A percentile compares a stretch with the other conserved stretches of the same genome.
Conservation (phyloP, 2,329 filamentous ascomycete genomes). For the Xylaria sp. region DNA sequence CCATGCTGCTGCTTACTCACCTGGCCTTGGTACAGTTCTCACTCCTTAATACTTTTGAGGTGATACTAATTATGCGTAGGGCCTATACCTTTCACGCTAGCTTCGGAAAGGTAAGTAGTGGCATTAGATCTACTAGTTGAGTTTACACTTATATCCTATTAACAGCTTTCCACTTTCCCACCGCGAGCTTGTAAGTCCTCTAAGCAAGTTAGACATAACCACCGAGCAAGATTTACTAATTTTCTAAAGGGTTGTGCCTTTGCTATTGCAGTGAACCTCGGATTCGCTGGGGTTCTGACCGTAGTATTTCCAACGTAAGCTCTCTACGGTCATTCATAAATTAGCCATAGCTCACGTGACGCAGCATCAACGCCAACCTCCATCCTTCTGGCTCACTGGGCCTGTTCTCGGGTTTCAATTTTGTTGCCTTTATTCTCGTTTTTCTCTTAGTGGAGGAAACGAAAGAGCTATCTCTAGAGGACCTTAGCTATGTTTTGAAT, state of each 20-base stretch:
- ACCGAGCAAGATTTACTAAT: background rate
- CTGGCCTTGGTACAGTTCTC: background rate
- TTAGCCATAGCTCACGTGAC: background rate
- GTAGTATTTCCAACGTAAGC: slow-evolving; percentile 7
- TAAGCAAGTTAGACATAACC: background rate
- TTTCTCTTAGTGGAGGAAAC: slow-evolving; percentile 10
- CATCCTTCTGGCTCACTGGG: slow-evolving; percentile 1
- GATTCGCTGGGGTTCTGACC: slow-evolving; percentile 4
- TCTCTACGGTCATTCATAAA: background rate
- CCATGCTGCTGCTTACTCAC: slow-evolving; percentile 10
- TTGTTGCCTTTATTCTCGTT: slow-evolving; percentile 6
- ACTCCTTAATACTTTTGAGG: background rate
- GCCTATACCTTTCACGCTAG: slow-evolving; percentile 7
- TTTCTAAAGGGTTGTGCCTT: slow-evolving; percentile 6
- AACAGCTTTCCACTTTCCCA: slow-evolving; percentile 12
- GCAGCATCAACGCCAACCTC: background rate
- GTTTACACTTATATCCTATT: background rate
- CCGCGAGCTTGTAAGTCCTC: slow-evolving; percentile 5
- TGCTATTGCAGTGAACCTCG: slow-evolving; percentile 8
- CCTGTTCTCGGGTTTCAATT: slow-evolving; percentile 9
- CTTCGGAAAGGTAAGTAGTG: slow-evolving; percentile 4
- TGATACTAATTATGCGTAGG: background rate
- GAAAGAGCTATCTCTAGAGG: slow-evolving; percentile 5
- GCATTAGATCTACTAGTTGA: background rate
- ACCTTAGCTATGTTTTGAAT: slow-evolving; percentile 5